These are phyloP conservation scores for Calonectria pseudoturangicola DNA, from an alignment of 2,329 filamentous ascomycete species.

Conservation along the genomic window DNA sequence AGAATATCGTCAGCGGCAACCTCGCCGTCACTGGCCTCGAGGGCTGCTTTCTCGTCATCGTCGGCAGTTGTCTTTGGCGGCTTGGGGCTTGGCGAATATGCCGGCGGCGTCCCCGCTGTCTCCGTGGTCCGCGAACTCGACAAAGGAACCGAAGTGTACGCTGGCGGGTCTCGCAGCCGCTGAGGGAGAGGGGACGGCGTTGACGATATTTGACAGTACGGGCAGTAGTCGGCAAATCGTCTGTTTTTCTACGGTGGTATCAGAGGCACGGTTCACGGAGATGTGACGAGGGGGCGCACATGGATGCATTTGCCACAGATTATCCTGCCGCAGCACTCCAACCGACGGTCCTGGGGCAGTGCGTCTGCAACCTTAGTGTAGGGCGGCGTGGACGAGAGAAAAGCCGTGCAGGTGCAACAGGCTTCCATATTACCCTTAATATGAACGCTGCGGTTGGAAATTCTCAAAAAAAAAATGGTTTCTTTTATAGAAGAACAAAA, in stretches of 20 bases:
- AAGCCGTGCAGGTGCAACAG: constrained; percentile 82
- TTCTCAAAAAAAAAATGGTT: neutral
- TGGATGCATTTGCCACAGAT: constrained; percentile 84
- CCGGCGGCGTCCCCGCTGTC: constrained; percentile 60
- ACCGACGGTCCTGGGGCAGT: constrained; percentile 73
- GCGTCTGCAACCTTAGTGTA: constrained; percentile 74
- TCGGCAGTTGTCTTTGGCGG: constrained; percentile 25
- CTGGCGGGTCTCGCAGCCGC: constrained; percentile 80
- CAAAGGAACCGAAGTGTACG: constrained; percentile 70
- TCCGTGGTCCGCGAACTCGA: constrained; percentile 51
- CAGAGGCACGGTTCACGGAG: constrained; percentile 32
- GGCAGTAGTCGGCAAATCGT: constrained; percentile 80
- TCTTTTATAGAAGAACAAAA: constrained; percentile 25
- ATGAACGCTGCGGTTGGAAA: constrained; percentile 14
- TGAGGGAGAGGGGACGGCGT: constrained; percentile 74
- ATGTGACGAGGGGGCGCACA: constrained; percentile 62
- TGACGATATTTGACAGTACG: constrained; percentile 85
- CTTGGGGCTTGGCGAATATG: constrained; percentile 58
- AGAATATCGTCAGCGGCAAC: constrained; percentile 76
- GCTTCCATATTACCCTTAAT: constrained; percentile 61
- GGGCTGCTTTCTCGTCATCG: constrained; percentile 53
- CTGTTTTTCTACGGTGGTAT: constrained; percentile 72
- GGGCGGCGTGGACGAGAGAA: constrained; percentile 73
- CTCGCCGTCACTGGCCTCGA: constrained; percentile 57
- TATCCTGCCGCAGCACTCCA: constrained; percentile 81